phyloP scores from a whole-genome alignment of 345 rosid genomes.

The rapeseed (Brassica napus) region Da-Ae NC_063449.1:17579501-17580000 shows the following conservation, averaged over 20 bases:
- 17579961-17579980: conserved; percentile 45
- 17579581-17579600: conserved; percentile 35
- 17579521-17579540: conserved; percentile 67
- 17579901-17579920: conserved; percentile 49
- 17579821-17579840: conserved; percentile 65
- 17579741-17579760: conserved; percentile 56
- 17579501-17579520: conserved; percentile 62
- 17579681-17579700: conserved; percentile 54
- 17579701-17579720: conserved; percentile 53
- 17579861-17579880: conserved; percentile 48
- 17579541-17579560: conserved; percentile 60
- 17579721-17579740: conserved; percentile 67
- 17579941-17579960: conserved; percentile 52
- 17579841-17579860: conserved; percentile 50
- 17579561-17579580: conserved; percentile 45
- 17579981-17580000: conserved; percentile 57
- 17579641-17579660: conserved; percentile 78
- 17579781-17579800: conserved; percentile 70
- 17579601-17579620: conserved; percentile 64
- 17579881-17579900: conserved; percentile 42
- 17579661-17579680: conserved; percentile 63
- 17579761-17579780: conserved; percentile 49
- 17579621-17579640: conserved; percentile 78
- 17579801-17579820: conserved; percentile 51
- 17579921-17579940: conserved; percentile 74